These are phyloP conservation scores for Isoetes engelmannii DNA, from an alignment of 83 land plant species.

Conservation along the genomic window DNA sequence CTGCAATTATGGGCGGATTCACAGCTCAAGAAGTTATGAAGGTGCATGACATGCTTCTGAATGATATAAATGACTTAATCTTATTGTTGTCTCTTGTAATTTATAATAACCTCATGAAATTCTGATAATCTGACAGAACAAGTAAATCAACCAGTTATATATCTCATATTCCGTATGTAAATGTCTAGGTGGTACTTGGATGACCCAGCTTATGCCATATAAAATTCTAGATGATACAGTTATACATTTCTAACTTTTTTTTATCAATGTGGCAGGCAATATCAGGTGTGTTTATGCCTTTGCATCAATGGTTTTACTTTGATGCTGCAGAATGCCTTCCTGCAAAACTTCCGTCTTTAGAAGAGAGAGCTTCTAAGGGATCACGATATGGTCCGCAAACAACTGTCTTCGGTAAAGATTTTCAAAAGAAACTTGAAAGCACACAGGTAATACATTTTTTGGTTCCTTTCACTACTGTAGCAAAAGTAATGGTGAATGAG, in stretches of 20 bases:
- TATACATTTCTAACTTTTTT: neutral
- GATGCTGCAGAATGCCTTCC: constrained; percentile 49
- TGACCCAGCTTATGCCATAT: no score
- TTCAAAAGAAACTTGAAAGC: constrained; percentile 36
- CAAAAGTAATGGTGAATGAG: no score
- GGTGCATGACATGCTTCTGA: constrained; percentile 13
- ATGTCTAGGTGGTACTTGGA: no score
- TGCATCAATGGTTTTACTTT: constrained; percentile 47
- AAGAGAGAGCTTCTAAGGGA: constrained; percentile 29
- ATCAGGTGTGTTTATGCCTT: constrained; percentile 35
- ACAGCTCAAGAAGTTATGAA: constrained; percentile 54
- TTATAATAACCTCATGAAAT: neutral
- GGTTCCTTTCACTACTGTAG: no score
- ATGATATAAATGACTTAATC: neutral
- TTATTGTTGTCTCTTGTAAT: neutral
- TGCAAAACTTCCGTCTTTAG: constrained; percentile 10
- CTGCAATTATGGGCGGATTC: constrained; percentile 43
- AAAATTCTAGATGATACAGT: neutral
- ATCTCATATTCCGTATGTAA: no score
- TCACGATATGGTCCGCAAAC: constrained; percentile 41
- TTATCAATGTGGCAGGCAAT: constrained; percentile 31
- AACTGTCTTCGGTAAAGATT: constrained; percentile 41
- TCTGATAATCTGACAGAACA: no score
- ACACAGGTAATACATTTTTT: constrained; percentile 29
- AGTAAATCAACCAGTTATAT: no score